phyloP scores from a whole-genome alignment of 2,329 filamentous ascomycete genomes.

The Fusarium nurragi region DNA sequence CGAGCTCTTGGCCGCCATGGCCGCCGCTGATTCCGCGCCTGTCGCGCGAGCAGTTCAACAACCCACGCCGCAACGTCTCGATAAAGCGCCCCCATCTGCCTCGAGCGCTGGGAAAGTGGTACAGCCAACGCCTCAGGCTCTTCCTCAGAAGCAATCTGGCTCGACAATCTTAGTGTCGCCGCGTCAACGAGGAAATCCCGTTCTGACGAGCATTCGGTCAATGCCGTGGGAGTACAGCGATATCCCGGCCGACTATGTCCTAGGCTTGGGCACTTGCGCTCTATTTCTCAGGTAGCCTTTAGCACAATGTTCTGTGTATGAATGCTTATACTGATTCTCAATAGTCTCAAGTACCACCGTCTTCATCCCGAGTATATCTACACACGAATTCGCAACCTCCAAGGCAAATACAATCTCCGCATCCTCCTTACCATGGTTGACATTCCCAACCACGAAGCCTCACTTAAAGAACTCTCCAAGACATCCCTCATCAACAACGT shows the following conservation, averaged over 20 bases:
- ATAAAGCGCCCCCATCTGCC: slow-evolving; percentile 58
- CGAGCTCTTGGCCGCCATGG: slow-evolving; percentile 65
- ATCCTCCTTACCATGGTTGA: slow-evolving; percentile 92
- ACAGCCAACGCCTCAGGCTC: slow-evolving; percentile 88
- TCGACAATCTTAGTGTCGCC: slow-evolving; percentile 90
- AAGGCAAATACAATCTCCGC: slow-evolving; percentile 86
- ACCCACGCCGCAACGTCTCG: slow-evolving; percentile 64
- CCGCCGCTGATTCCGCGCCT: slow-evolving; percentile 55
- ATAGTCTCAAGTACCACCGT: slow-evolving; percentile 90
- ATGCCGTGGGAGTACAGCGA: slow-evolving; percentile 97
- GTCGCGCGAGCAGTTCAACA: slow-evolving; percentile 49
- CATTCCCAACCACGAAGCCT: slow-evolving; percentile 92
- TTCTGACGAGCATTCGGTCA: slow-evolving; percentile 82
- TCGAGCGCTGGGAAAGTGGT: slow-evolving; percentile 67
- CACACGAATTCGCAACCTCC: slow-evolving; percentile 84
- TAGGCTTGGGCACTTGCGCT: slow-evolving; percentile 87
- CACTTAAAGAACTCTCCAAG: slow-evolving; percentile 88
- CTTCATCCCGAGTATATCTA: slow-evolving; percentile 98
- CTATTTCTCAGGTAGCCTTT: slow-evolving; percentile 75
- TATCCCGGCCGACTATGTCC: slow-evolving; percentile 92
- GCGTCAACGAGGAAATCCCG: slow-evolving; percentile 93
- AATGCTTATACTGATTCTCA: not conserved
- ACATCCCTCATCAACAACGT: slow-evolving; percentile 92
- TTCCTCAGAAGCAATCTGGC: slow-evolving; percentile 71
- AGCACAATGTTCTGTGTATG: rapidly evolving